phyloP scores from a whole-genome alignment of 768 basidiomycete genomes.

The Leucocoprinus birnbaumii region DNA sequence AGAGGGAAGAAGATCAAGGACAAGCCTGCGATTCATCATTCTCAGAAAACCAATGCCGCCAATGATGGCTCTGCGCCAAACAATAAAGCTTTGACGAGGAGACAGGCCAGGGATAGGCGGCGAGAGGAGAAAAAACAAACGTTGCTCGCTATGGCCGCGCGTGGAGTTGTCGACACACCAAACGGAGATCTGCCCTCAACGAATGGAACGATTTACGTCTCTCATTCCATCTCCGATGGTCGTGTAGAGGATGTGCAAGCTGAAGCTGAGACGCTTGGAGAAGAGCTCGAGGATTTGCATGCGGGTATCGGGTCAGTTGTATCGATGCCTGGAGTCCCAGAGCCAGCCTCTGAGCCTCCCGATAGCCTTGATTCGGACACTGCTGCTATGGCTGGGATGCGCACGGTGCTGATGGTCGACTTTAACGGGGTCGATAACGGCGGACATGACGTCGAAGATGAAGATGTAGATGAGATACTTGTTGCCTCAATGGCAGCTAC shows the following conservation, averaged over 20 bases:
- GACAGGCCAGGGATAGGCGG: constrained; percentile 47
- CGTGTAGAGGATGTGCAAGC: neutral
- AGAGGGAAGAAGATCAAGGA: constrained; percentile 30
- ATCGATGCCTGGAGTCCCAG: neutral
- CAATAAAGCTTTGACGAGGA: constrained; percentile 34
- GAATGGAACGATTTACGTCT: neutral
- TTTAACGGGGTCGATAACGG: neutral
- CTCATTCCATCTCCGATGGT: neutral
- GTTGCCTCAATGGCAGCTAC: neutral
- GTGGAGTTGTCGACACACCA: constrained; percentile 14
- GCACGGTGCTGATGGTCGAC: neutral
- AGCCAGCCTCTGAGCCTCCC: neutral
- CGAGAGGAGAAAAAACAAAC: constrained; percentile 44
- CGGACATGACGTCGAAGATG: neutral
- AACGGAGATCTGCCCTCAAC: neutral
- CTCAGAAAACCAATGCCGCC: constrained; percentile 16
- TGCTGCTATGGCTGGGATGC: neutral
- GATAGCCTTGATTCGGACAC: neutral
- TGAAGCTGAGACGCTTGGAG: neutral
- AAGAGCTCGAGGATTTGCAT: constrained; percentile 4
- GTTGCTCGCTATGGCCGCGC: constrained; percentile 26
- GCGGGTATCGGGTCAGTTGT: neutral
- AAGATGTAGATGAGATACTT: neutral
- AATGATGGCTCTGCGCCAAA: neutral
- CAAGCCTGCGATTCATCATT: constrained; percentile 10